Base-by-base conservation (phyloP, 73 alveolate species). In the Tetrahymena elliotti region DNA sequence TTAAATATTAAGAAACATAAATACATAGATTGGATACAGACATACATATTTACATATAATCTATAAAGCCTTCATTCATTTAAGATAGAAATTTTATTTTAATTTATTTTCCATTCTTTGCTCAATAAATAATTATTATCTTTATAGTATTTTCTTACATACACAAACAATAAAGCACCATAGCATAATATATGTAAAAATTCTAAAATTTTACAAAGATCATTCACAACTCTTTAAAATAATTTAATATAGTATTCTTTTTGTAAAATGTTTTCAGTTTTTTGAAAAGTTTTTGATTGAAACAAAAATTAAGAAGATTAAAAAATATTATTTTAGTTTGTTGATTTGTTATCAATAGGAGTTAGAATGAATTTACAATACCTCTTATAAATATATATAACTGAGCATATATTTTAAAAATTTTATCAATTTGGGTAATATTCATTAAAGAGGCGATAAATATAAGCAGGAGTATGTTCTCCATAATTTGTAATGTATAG, bases 401-500 rank as follows among this genome's bases (percentile, higher is more conserved):
- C 16, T 0, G 2, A 15, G n/a, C 34, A 68, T 18, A 68, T 68
- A 31, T 27, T 53, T n/a, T 53, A 27, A 18, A 18, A 11, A 68
- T 22, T 68, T 68, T 68, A 24, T 68, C 88, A 68, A 68, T 68
- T 68, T 6, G 38, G 36, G 93, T 98, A 98, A 95, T 94, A 93
- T 93, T 98, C 99, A 82, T 97, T 84, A 95, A 98, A 98, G 20
- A 97, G 94, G 94, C 99, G 95, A 97, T 98, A 98, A 93, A 98
- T 96, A 95, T 98, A 97, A 41, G 92, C 93, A 22, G 99, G 99
- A 84, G 98, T 98, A 41, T 97, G 97, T 22, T 98, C 98, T 39
- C 99, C 99, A 27, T 92, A 83, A 94, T 98, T 97, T 35, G 99
- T 98, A 13, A 98, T 96, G 95, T 97, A 98, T 95, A 98, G 96